Base-by-base conservation (phyloP, 169 alveolate genomes). In the Eimeria necatrix region DNA sequence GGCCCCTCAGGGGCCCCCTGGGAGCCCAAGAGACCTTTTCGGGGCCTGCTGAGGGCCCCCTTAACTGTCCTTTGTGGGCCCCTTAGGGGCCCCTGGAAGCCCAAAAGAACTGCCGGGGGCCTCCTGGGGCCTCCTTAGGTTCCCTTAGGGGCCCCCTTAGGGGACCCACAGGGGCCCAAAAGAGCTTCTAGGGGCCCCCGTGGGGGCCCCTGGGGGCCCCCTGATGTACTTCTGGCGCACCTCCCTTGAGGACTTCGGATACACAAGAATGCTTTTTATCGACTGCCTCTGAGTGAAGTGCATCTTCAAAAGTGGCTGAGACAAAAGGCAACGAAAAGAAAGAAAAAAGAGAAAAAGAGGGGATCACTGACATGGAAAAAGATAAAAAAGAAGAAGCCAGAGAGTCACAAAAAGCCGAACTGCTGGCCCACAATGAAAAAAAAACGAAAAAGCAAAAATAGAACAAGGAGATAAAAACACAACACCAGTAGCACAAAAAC, bases 271-370 rank as follows among this genome's bases (percentile, higher is more conserved):
- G 98, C 91, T 95, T 95, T 91, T 97, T 98, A 73, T 97, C 96
- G 60, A 93, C 83, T 18, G 99, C 99, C 94, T 98, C 98, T 59
- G 88, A 80, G 2, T 49, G 73, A 92, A 97, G 83, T 41, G 91
- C 95, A 84, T 96, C 96, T 95, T 97, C 98, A 95, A 98, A 98
- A 6, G 99, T 97, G 9, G 99, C 95, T 93, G 86, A 5, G 41
- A 14, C 22, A 20, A 56, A 3, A 12, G 10, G 18, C 16, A 18
- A n/a, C 0, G 14, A 26, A 49, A 14, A 87, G 24, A n/a, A 78
- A 46, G 41, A 18, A 16, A 4, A 41, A 20, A 73, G 52, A 73
- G 22, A 24, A 41, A 73, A 51, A 24, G 84, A 73, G 52, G 26
- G 52, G 1, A 24, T 6, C 20, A 26, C 16, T 14, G 12, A 56